Base-by-base conservation (phyloP, 2,329 filamentous ascomycete genomes). In the Neospermospora avenae region DNA sequence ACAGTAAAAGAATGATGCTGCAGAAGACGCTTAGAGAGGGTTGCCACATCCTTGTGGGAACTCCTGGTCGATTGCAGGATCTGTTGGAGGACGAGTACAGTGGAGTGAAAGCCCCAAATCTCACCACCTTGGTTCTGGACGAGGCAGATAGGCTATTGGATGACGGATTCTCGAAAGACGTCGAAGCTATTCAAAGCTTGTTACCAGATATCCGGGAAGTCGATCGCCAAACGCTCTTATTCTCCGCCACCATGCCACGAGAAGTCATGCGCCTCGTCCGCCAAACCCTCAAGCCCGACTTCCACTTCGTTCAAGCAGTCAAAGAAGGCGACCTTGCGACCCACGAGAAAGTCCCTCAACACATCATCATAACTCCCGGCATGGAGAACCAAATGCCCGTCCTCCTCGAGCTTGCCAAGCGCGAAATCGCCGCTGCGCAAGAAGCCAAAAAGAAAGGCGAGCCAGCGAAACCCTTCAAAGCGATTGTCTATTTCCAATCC, bases 101-200 rank as follows among this genome's bases (percentile, higher is more conserved):
- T 58, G 81, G 68, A 45, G 63, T 74, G 10, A 37, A 55, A 31
- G 72, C 72, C 20, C 69, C 70, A 14, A 87, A 90, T 73, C 87
- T 98, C 79, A 90, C 90, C 72, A 95, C 95, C 67, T 81, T 99
- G 57, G 92, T 98, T 66, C 86, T 99, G 55, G 95, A 99, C 71
- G 95, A 99, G 81, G 95, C 95, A 68, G 95, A 99, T 77, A 90
- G 95, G 71, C 96, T 99, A 90, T 83, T 99, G 74, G 95, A 99
- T 78, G 92, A 95, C 78, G 95, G 90, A 1, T 93, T 93, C 69
- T 80, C 86, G 22, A 77, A 78, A 22, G 88, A 88, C 60, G 81
- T 93, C 55, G 74, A 80, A 31, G 73, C 81, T 1, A 90, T 93
- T 57, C 75, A 84, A 53, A 53, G 71, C 0, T 68, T 77, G n/a